Evolutionary conservation across 1,284 basidiomycete genomes (phyloP), one percentile per base, ranked within the genome.

Genomic region (Laetiporus sulphureus): DNA sequence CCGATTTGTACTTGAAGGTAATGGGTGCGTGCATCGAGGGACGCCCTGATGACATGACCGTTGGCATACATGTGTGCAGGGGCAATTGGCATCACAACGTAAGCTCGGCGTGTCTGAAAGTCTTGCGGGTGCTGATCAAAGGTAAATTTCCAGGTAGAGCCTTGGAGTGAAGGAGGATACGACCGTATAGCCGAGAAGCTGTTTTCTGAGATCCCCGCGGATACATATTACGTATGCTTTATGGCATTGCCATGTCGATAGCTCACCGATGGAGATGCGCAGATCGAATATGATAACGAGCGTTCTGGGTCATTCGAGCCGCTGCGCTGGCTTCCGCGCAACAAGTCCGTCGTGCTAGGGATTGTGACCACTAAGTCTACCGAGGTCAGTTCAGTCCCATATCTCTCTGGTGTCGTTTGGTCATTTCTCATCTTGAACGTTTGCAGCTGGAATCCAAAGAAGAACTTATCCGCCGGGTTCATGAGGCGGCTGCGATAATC

Each of bases 261-360:
- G 15, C 22, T 32, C 5, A 10, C 32, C 7, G 18, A 8, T 16
- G 32, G 33, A n/a, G n/a, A n/a, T n/a, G 7, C 11, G 37, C 49
- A 77, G 75, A 70, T 84, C 36, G 86, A 91, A 63, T 91, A 87
- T 60, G 88, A 91, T 58, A 82, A 81, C n/a, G 70, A 73, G 41
- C 77, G 83, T 20, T 75, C 84, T 0, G 83, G 83, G 35, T 71
- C 75, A 44, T 89, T 89, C 52, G 69, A 72, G 53, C 81, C 83
- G 5, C 69, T 88, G 27, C 73, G 66, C 48, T 55, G 78, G 50
- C 67, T 91, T 12, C 85, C 87, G 1, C 63, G 65, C 24, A 66
- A 78, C 61, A 89, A 87, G 60, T 65, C 71, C 8, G 77, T 77
- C 35, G 79, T 90, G 8, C 67, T 91, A 11, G 87, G 87, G 11